Evolutionary conservation across 116 monocot species (phyloP).

Genomic region (Trichopus zeylanicus): DNA sequence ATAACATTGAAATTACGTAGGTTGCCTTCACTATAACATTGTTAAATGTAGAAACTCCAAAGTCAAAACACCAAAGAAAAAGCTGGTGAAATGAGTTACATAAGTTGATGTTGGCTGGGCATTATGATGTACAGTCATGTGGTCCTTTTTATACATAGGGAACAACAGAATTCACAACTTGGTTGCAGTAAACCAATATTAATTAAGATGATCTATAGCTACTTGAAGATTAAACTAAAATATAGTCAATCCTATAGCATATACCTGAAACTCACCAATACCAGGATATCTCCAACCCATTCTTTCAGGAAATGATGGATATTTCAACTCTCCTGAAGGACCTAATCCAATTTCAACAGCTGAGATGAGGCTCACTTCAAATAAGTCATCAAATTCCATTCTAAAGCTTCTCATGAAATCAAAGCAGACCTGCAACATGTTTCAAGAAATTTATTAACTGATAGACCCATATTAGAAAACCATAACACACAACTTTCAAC

Average conservation of each 20-base stretch:
- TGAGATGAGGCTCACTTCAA: conserved; percentile 67
- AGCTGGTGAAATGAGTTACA: no score
- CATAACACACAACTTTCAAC: no score
- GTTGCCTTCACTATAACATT: no score
- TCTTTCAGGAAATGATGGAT: conserved; percentile 78
- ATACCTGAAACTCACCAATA: conserved; percentile 99
- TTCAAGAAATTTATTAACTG: no score
- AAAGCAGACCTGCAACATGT: conserved; percentile 96
- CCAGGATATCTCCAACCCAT: conserved; percentile 97
- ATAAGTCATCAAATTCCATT: conserved; percentile 70
- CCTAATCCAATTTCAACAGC: conserved; percentile 92
- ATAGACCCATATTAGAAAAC: no score
- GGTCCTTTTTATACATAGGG: background rate
- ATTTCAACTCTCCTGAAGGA: conserved; percentile 80
- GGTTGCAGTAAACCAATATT: background rate
- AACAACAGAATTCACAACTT: background rate
- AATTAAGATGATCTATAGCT: background rate
- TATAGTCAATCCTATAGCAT: conserved; percentile 5
- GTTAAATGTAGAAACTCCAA: no score
- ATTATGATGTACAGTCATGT: background rate
- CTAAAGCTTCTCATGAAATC: conserved; percentile 99
- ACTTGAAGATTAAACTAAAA: background rate
- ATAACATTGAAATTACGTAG: no score
- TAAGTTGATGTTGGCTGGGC: no score
- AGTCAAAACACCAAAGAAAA: no score